Conservation (phyloP, 2,329 filamentous ascomycete genomes). For the Neocatenulostroma microsporum region DNA sequence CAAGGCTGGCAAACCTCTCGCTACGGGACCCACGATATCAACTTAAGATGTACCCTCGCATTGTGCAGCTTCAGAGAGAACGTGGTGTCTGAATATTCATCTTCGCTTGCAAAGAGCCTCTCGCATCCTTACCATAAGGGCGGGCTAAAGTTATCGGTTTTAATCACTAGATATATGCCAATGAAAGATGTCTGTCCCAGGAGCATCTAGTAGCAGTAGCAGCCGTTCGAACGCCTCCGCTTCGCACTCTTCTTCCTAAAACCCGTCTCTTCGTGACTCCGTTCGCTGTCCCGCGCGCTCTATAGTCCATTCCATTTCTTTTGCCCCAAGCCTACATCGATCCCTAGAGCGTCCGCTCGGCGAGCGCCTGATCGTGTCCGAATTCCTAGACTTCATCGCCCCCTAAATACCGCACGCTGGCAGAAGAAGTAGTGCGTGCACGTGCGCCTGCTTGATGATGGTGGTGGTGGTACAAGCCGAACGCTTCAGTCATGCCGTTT, state of each 20-base stretch:
- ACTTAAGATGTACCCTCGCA: too few relatives aligned
- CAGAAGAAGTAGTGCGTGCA: too few relatives aligned
- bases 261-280: constrained; percentile 3
- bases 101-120: constrained; percentile 12
- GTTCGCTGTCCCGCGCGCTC: constrained; percentile 1
- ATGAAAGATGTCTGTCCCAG: neutral
- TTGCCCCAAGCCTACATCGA: neutral
- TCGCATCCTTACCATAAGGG: constrained; percentile 12
- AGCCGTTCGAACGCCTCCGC: neutral
- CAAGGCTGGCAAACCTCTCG: too few relatives aligned
- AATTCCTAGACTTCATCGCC: neutral
- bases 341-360: neutral
- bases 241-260: neutral
- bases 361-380: neutral
- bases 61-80: too few relatives aligned
- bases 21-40: too few relatives aligned
- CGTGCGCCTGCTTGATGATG: too few relatives aligned
- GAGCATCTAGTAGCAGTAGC: neutral
- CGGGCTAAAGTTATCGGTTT: constrained; percentile 6
- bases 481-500: neutral
- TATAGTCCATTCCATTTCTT: neutral
- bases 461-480: neutral
- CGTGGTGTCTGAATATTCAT: too few relatives aligned
- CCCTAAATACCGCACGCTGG: neutral
- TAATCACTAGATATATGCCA: constrained; percentile 1